Percentiles rank a stretch among this genome's conserved stretches.
These are phyloP conservation scores for Cryptococcus sp. DNA, from an alignment of 1,284 basidiomycete species.

Conservation along the genomic window DNA sequence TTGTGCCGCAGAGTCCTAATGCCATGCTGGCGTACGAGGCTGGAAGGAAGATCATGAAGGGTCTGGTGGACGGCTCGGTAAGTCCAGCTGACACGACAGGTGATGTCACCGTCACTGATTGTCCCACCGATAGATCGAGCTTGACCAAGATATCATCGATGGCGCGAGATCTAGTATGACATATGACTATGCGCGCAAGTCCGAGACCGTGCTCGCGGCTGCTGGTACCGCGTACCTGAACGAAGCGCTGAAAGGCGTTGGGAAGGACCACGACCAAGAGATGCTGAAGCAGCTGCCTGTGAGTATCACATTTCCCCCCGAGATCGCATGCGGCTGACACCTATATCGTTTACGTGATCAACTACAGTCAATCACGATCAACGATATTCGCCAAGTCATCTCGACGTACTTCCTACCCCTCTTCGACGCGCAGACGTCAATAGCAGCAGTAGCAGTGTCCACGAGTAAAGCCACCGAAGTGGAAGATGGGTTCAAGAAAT, in stretches of 20 bases:
- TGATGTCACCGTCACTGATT: background rate
- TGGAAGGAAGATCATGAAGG: constrained; percentile 71
- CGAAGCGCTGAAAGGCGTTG: constrained; percentile 78
- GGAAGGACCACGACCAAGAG: constrained; percentile 70
- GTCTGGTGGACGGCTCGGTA: constrained; percentile 76
- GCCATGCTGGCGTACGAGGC: constrained; percentile 80
- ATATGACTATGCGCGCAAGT: constrained; percentile 74
- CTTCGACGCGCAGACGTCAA: constrained; percentile 75
- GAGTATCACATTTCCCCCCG: constrained; percentile 9
- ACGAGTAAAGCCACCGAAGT: constrained; percentile 78
- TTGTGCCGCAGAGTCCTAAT: constrained; percentile 71
- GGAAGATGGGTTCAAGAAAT: constrained; percentile 62
- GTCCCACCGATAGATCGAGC: constrained; percentile 62
- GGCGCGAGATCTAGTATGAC: constrained; percentile 91
- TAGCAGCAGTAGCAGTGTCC: constrained; percentile 79
- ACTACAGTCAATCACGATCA: constrained; percentile 67
- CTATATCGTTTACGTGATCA: background rate
- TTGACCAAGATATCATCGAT: constrained; percentile 83
- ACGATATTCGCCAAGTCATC: constrained; percentile 71
- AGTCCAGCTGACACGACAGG: constrained; percentile 42
- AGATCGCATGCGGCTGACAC: background rate
- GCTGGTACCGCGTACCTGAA: constrained; percentile 80
- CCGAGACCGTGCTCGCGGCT: constrained; percentile 80
- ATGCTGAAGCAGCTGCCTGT: constrained; percentile 68
- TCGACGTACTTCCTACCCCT: constrained; percentile 80